Evolutionary conservation across 148 eudicot genomes (phyloP).

Genomic region (Beta vulgaris): DNA sequence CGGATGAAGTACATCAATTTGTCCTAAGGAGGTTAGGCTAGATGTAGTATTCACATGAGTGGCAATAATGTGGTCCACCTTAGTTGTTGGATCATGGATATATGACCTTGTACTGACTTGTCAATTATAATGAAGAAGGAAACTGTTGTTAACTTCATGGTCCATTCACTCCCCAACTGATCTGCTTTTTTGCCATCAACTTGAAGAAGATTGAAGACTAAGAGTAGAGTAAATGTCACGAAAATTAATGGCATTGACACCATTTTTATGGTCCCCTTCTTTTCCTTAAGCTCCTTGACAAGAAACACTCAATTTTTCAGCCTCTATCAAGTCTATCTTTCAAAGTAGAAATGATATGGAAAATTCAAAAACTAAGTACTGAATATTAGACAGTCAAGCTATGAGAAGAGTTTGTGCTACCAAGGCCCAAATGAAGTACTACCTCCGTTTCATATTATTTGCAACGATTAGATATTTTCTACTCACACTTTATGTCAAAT

Average conservation of each 20-base stretch:
- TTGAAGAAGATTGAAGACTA: neutral
- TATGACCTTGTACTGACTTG: neutral
- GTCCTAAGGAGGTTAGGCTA: neutral
- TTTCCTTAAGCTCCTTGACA: neutral
- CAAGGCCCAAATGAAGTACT: too few species aligned
- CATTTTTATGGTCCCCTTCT: neutral
- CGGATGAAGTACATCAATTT: neutral
- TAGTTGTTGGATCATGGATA: neutral
- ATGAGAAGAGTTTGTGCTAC: too few species aligned
- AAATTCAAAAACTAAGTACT: too few species aligned
- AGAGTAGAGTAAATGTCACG: neutral
- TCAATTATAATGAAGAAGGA: neutral
- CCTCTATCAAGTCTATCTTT: neutral
- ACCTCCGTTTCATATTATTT: too few species aligned
- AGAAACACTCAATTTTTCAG: neutral
- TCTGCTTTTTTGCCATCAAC: neutral
- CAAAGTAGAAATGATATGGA: too few species aligned
- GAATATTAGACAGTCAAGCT: too few species aligned
- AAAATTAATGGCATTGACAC: neutral
- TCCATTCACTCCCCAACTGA: neutral
- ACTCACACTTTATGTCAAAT: too few species aligned
- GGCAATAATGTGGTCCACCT: constrained; percentile 12
- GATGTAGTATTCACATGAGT: neutral
- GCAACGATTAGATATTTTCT: too few species aligned
- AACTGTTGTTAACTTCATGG: neutral